Conservation (phyloP, 331 rosid genomes). For the Malus hybrid region DNA sequence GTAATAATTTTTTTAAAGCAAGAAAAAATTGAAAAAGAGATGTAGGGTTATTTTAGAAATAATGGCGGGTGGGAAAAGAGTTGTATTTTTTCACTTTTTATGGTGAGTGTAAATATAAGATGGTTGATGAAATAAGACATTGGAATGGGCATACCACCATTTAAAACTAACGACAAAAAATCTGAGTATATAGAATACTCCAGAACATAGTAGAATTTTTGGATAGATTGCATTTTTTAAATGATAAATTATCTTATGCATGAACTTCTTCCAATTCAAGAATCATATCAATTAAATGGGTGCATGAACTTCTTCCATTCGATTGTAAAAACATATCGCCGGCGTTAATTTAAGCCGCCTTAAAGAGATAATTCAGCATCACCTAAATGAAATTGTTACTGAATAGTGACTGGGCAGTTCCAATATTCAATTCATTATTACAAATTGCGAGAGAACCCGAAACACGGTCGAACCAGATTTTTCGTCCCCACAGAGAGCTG, state of each 20-base stretch:
- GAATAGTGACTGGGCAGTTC: neutral
- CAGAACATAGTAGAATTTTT: too few species aligned
- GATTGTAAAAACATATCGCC: neutral
- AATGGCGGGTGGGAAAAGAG: too few species aligned
- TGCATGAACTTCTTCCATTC: neutral
- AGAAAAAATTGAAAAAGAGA: too few species aligned
- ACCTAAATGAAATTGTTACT: neutral
- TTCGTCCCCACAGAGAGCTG: slow-evolving; percentile 82
- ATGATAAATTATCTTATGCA: neutral
- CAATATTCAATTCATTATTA: neutral
- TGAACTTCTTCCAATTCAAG: neutral
- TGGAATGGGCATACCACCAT: too few species aligned
- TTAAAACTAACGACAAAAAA: too few species aligned
- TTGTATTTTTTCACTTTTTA: too few species aligned
- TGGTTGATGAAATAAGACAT: too few species aligned
- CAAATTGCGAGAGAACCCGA: neutral
- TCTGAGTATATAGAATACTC: neutral
- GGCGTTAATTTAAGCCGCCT: neutral
- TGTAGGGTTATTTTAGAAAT: too few species aligned
- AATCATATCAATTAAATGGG: neutral
- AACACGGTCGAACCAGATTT: slow-evolving; percentile 55
- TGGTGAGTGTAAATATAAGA: too few species aligned
- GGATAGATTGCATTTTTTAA: neutral
- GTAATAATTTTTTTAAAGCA: too few species aligned
- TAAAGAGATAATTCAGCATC: neutral